Conservation (phyloP, 768 basidiomycete species). For the Lactifluus echinatus region DNA sequence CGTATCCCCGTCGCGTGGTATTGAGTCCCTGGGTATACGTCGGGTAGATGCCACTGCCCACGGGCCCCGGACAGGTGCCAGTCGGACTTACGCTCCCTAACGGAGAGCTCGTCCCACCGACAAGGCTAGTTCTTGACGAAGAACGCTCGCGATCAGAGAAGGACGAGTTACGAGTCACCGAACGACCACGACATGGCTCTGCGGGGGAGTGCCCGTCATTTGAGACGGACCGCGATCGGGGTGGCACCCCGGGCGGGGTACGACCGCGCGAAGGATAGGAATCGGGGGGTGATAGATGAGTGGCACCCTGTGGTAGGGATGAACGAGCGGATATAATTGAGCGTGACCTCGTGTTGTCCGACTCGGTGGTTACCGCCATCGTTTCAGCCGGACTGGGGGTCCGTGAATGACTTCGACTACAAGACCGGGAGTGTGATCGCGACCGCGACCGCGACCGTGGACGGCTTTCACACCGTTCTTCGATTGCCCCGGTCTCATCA, state of each 20-base stretch:
- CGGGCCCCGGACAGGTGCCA: constrained; percentile 24
- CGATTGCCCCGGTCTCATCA: constrained; percentile 15
- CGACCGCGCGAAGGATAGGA: constrained; percentile 22
- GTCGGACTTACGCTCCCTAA: constrained; percentile 31
- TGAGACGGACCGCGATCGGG: constrained; percentile 24
- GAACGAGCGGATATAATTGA: constrained; percentile 4
- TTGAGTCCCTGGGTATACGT: constrained; percentile 16
- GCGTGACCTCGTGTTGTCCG: not conserved
- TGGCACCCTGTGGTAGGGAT: constrained; percentile 21
- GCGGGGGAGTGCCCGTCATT: constrained; percentile 21
- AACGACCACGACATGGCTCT: constrained; percentile 39
- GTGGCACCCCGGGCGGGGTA: constrained; percentile 8
- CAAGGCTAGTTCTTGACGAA: constrained; percentile 24
- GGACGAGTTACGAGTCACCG: constrained; percentile 45
- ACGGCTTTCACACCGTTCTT: constrained; percentile 12
- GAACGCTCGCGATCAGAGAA: constrained; percentile 44
- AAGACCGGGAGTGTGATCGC: constrained; percentile 12
- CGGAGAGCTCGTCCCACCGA: constrained; percentile 30
- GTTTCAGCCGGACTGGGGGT: constrained; percentile 20
- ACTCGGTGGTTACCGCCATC: constrained; percentile 8
- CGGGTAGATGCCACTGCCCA: constrained; percentile 11
- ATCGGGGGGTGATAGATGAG: constrained; percentile 20
- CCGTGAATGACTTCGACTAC: constrained; percentile 18
- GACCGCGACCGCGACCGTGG: constrained; percentile 13
- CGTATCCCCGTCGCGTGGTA: constrained; percentile 7